Percentiles rank a stretch among this genome's conserved stretches.
Evolutionary conservation across 768 basidiomycete genomes (phyloP).

Genomic region (Tricholoma furcatifolium): DNA sequence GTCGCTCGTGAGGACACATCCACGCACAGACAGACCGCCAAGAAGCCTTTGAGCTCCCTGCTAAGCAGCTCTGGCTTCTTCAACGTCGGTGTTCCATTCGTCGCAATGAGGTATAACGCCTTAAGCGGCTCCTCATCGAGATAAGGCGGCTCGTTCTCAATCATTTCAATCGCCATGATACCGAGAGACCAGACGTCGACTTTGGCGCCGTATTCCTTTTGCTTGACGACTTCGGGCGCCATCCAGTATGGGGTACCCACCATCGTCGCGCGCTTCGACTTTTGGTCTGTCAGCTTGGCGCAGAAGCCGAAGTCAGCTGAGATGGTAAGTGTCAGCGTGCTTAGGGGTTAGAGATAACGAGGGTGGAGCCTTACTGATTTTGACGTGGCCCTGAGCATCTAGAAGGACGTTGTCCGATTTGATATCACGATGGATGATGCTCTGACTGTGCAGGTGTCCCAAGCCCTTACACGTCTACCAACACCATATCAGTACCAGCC

Average conservation of each 20-base stretch:
- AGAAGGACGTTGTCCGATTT: slow-evolving; percentile 96
- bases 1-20: slow-evolving; percentile 94
- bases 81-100: slow-evolving; percentile 96
- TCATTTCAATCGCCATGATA: slow-evolving; percentile 99
- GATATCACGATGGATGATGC: slow-evolving; percentile 96
- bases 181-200: slow-evolving; percentile 97
- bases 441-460: slow-evolving; percentile 88
- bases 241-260: slow-evolving; percentile 99
- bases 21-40: slow-evolving; percentile 97
- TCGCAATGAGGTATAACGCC: slow-evolving; percentile 94
- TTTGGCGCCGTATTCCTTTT: slow-evolving; percentile 95
- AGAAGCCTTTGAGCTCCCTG: slow-evolving; percentile 90
- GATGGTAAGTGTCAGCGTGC: slow-evolving; percentile 4
- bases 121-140: slow-evolving; percentile 94
- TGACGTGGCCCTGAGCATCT: slow-evolving; percentile 89
- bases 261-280: slow-evolving; percentile 98
- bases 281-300: slow-evolving; percentile 93
- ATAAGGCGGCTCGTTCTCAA: slow-evolving; percentile 96
- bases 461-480: slow-evolving; percentile 91
- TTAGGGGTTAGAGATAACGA: not conserved
- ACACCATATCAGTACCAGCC: slow-evolving; percentile 1
- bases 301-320: slow-evolving; percentile 96
- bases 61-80: slow-evolving; percentile 94
- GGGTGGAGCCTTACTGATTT: slow-evolving; percentile 79
- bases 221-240: slow-evolving; percentile 98